Conservation (phyloP, 495 filamentous ascomycete species). For the Pseudoneurospora amorphoporcata region DNA sequence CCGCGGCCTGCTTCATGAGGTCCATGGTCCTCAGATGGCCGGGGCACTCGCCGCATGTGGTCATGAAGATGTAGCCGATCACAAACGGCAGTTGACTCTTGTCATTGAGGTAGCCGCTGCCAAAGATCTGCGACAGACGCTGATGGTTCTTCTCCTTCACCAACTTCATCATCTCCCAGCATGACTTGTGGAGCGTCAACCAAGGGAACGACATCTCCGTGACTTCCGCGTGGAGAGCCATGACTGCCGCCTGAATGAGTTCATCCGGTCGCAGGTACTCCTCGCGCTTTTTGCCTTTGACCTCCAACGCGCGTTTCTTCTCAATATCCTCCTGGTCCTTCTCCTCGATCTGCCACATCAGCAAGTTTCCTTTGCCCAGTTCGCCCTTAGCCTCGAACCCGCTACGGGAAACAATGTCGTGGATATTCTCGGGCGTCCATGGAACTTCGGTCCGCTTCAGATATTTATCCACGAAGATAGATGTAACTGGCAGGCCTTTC, state of each 20-base stretch:
- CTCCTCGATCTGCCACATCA: not conserved
- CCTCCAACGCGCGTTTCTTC: not conserved
- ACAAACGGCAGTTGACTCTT: conserved; percentile 30
- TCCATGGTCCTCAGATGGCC: not conserved
- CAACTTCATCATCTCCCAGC: conserved; percentile 25
- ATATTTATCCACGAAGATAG: conserved; percentile 23
- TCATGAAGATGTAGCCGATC: conserved; percentile 32
- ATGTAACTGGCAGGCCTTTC: conserved; percentile 15
- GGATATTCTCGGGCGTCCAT: conserved; percentile 19
- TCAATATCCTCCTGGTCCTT: not conserved
- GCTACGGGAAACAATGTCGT: conserved; percentile 18
- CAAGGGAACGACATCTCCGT: conserved; percentile 27
- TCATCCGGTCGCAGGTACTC: conserved; percentile 2
- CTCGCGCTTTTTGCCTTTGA: not conserved
- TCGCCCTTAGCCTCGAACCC: conserved; percentile 3
- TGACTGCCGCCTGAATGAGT: conserved; percentile 8
- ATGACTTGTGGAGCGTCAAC: conserved; percentile 25
- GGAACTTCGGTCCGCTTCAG: conserved; percentile 11
- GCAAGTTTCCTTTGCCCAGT: not conserved
- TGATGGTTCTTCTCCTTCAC: conserved; percentile 21
- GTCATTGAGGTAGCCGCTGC: conserved; percentile 24
- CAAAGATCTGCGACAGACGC: conserved; percentile 18
- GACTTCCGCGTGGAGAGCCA: conserved; percentile 18
- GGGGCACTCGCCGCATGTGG: not conserved
- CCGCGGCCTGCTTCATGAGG: not conserved